Conservation (phyloP, 75 land plant genomes). For the Pseudotsuga menziesii region DNA sequence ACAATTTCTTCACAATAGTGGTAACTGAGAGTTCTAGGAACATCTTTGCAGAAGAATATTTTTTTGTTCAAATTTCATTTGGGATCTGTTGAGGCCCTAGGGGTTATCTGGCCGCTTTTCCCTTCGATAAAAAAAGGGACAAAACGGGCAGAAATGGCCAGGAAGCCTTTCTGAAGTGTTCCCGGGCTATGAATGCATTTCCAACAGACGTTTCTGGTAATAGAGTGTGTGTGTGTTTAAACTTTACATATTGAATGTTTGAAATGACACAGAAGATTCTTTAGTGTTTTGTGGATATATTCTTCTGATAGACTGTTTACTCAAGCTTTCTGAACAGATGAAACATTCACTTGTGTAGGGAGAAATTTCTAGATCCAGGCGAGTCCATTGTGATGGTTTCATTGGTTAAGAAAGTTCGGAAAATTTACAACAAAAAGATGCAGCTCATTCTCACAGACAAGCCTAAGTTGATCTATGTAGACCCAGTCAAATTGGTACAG, state of each 20-base stretch:
- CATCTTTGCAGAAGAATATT: too few species aligned
- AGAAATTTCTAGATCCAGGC: conserved; percentile 70
- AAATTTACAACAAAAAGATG: conserved; percentile 66
- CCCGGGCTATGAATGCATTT: not conserved
- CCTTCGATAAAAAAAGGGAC: too few species aligned
- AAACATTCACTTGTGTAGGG: conserved; percentile 39
- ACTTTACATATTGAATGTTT: not conserved
- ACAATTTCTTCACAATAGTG: too few species aligned
- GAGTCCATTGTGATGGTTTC: conserved; percentile 75
- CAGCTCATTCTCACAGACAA: conserved; percentile 84
- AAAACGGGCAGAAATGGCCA: too few species aligned
- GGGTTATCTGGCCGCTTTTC: too few species aligned
- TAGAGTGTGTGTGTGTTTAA: not conserved
- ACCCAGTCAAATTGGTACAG: conserved; percentile 58
- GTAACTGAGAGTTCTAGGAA: too few species aligned
- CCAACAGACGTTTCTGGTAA: not conserved
- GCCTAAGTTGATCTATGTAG: conserved; percentile 78
- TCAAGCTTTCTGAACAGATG: not conserved
- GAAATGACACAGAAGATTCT: not conserved
- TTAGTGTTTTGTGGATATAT: not conserved
- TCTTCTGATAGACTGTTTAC: not conserved
- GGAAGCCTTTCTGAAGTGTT: too few species aligned
- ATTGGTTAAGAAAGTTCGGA: conserved; percentile 62
- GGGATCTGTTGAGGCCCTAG: too few species aligned
- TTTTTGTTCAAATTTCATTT: too few species aligned